Evolutionary conservation across 129 eudicot genomes (phyloP), one percentile per base, ranked within the genome.

Genomic region (Lactuca saligna): DNA sequence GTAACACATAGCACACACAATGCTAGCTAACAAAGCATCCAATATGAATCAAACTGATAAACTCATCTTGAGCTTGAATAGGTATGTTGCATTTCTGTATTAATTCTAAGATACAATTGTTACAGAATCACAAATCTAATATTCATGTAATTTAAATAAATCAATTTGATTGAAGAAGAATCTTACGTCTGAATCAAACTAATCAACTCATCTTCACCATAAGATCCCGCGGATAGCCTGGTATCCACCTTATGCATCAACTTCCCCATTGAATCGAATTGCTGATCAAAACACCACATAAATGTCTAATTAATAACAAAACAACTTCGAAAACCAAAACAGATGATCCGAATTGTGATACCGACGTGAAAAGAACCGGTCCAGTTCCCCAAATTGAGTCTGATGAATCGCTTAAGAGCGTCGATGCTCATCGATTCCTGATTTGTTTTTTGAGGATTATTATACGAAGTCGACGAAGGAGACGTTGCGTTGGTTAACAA

Each of bases 121-220:
- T 37, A 53, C 38, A 17, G 53, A 61, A 1, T 34, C 16, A 69
- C 8, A 54, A 33, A 12, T 56, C 10, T 17, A 33, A 33, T 11
- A 54, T 38, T 73, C 48, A 62, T 57, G 38, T 33, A 29, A n/a
- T 20, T 54, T n/a, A 17, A 16, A 48, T 6, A 62, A 55, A 66
- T 44, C 8, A 59, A 42, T 63, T 17, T 4, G 61, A 59, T 16
- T 44, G 50, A 39, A 16, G 33, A 42, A 66, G 44, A 69, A 65
- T 63, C 87, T 77, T 78, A 91, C 98, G 98, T 86, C 69, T 92
- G 98, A 66, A 92, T 77, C 56, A 92, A 79, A 76, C 98, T 92
- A 59, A 92, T 81, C 69, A 92, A 87, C 48, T 88, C 98, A 63
- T 78, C 84, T 84, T 92, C 96, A 11, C 98, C 98, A 57, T 92